Evolutionary conservation across 768 basidiomycete genomes (phyloP), one percentile per base, ranked within the genome.

Genomic region (Lyophyllum semitale): DNA sequence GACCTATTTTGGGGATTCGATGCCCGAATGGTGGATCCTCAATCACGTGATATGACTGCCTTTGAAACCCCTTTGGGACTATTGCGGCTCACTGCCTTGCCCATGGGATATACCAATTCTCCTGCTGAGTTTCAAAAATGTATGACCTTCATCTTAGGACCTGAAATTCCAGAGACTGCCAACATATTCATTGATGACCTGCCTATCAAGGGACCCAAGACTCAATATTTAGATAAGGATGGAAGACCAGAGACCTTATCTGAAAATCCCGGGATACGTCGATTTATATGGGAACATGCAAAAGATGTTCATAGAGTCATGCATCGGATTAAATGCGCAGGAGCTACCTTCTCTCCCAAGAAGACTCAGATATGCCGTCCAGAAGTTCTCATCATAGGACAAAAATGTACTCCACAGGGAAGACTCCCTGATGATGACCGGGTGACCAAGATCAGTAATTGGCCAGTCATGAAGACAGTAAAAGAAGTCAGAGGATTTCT

Each of bases 21-120:
- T n/a, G n/a, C 35, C 4, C 11, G 35, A 37, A 5, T 17, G 4
- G 35, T 37, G 12, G 66, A 12, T 60, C 62, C n/a, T 56, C 46
- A 57, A 3, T 77, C 69, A 0, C 46, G 68, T 8, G 73, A 79
- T 32, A 59, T 74, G 9, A 80, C 77, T 0, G 75, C 73, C 0
- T 81, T 80, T 58, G 67, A 73, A 51, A 73, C 69, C 0, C 75
- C 73, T 0, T 63, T 70, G 54, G 51, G 71, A 25, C 55, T 67
- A 0, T 52, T 66, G 13, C 58, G 67, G 0, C 63, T 77, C 0
- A 65, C 65, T 2, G 61, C 66, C 0, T 54, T 79, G 0, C 75
- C 30, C 30, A 73, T 69, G 57, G 80, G 78, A 1, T 75, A 64
- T 38, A 77, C 77, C 0, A 78, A 79, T 23, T 71, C 64, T 0